Conservation (phyloP, 2,329 filamentous ascomycete species). For the Colletotrichum sp. region DNA sequence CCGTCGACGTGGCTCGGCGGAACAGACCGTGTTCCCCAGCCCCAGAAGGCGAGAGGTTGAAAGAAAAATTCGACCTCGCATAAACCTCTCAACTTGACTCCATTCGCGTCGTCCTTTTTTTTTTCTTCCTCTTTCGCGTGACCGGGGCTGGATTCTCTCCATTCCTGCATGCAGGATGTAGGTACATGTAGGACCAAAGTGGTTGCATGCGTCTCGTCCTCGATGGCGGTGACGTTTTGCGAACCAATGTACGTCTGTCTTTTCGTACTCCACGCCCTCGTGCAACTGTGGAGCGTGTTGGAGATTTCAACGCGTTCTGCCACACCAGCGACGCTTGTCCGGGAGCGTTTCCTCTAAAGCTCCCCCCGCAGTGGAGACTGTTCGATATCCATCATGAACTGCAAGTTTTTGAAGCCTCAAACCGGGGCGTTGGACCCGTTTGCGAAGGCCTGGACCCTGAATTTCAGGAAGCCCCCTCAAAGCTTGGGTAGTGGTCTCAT, state of each 20-base stretch:
- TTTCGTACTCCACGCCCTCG: not conserved
- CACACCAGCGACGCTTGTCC: not conserved
- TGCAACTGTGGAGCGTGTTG: slow-evolving; percentile 7
- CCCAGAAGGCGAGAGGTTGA: not conserved
- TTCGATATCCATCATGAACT: slow-evolving; percentile 8
- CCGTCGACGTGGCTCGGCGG: not conserved
- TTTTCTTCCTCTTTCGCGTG: not conserved
- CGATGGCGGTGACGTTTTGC: not conserved
- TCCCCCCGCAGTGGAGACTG: slow-evolving; percentile 14
- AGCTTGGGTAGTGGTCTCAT: not conserved
- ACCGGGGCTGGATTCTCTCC: not conserved
- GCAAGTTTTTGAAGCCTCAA: slow-evolving; percentile 16
- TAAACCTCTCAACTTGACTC: slow-evolving; percentile 1
- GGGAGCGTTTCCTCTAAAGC: not conserved
- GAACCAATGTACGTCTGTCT: not conserved
- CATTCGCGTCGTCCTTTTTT: not conserved
- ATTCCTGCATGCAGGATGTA: slow-evolving; percentile 4
- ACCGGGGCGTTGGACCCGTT: slow-evolving; percentile 3
- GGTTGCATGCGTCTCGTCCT: slow-evolving; percentile 12
- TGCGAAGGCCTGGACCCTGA: slow-evolving; percentile 14
- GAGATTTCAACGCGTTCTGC: slow-evolving; percentile 4
- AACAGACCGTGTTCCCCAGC: not conserved
- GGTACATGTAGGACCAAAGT: slow-evolving; percentile 7
- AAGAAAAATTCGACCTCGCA: not conserved
- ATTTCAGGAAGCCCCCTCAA: not conserved